Percentiles rank a stretch among this genome's conserved stretches.
phyloP scores from a whole-genome alignment of 2,329 filamentous ascomycete genomes.

The Nigrospora osmanthi region DNA sequence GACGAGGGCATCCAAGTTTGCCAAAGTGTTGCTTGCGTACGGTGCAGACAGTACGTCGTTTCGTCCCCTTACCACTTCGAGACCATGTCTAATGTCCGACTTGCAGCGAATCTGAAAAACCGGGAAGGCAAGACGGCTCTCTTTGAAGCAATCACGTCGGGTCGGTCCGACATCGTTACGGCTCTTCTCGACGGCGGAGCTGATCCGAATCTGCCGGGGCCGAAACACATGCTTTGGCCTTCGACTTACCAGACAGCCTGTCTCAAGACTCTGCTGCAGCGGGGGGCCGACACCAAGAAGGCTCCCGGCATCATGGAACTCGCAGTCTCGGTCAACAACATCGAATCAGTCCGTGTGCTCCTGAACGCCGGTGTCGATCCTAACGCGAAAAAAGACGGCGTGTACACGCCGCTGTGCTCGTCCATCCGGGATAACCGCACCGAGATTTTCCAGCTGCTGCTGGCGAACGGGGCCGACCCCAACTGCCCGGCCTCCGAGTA shows the following conservation, averaged over 20 bases:
- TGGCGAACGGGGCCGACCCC: constrained; percentile 50
- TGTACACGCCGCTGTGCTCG: constrained; percentile 61
- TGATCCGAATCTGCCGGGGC: constrained; percentile 60
- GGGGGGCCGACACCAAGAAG: constrained; percentile 53
- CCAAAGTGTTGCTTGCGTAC: constrained; percentile 53
- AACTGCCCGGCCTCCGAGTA: constrained; percentile 58
- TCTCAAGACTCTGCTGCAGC: constrained; percentile 48
- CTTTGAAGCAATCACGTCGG: constrained; percentile 51
- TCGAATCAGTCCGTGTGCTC: constrained; percentile 51
- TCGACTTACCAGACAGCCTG: constrained; percentile 50
- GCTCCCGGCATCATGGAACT: constrained; percentile 57
- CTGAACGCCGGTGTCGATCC: constrained; percentile 52
- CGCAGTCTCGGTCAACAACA: constrained; percentile 54
- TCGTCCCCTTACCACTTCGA: too few relatives aligned
- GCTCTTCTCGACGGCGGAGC: constrained; percentile 35
- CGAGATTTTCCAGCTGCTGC: constrained; percentile 54
- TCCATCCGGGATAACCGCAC: constrained; percentile 58
- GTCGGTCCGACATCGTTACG: constrained; percentile 48
- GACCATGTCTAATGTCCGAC: background rate
- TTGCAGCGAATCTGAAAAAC: constrained; percentile 45
- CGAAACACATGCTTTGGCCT: constrained; percentile 63
- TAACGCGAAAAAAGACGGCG: constrained; percentile 55
- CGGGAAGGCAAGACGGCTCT: constrained; percentile 54
- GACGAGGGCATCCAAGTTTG: constrained; percentile 42
- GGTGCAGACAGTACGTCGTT: constrained; percentile 34